These are phyloP conservation scores for Sclerotinia glacialis DNA, from an alignment of 2,329 filamentous ascomycete genomes.

Conservation along the genomic window DNA sequence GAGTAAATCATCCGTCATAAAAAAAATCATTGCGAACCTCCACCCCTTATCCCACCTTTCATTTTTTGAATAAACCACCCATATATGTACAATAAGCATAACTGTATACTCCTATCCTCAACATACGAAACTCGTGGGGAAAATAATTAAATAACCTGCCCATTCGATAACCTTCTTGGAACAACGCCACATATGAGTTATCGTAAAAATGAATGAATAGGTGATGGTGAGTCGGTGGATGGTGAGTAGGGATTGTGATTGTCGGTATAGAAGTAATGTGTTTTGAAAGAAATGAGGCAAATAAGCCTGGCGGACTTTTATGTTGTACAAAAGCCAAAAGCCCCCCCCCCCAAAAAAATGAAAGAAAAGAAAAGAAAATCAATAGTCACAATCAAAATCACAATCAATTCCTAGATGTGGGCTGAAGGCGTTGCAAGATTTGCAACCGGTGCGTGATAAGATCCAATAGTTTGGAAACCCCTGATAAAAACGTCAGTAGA, in stretches of 20 bases:
- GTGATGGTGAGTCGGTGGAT: neutral
- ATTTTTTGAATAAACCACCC: neutral
- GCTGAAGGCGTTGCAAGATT: conserved; percentile 23
- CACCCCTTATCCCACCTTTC: neutral
- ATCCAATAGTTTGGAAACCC: conserved; percentile 64
- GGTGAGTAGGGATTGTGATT: neutral
- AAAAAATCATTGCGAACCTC: neutral
- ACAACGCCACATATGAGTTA: neutral
- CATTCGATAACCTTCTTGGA: neutral
- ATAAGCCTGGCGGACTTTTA: neutral
- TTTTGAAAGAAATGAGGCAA: neutral
- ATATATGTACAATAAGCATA: neutral
- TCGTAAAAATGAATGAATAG: neutral
- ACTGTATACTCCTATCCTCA: neutral
- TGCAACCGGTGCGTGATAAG: conserved; percentile 49
- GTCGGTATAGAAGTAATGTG: neutral
- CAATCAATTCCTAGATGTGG: neutral
- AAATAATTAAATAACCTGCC: conserved; percentile 3
- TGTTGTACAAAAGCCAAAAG: neutral
- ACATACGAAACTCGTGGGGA: conserved; percentile 11
- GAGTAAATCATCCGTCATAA: conserved; percentile 9
- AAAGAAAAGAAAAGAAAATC: neutral
- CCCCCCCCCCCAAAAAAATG: too few species aligned
- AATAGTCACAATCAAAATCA: neutral
- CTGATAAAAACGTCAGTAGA: conserved; percentile 37